A percentile compares a stretch with the other conserved stretches of the same genome.
Evolutionary conservation across 306 rosid species (phyloP).

Genomic region (Myrica gale): DNA sequence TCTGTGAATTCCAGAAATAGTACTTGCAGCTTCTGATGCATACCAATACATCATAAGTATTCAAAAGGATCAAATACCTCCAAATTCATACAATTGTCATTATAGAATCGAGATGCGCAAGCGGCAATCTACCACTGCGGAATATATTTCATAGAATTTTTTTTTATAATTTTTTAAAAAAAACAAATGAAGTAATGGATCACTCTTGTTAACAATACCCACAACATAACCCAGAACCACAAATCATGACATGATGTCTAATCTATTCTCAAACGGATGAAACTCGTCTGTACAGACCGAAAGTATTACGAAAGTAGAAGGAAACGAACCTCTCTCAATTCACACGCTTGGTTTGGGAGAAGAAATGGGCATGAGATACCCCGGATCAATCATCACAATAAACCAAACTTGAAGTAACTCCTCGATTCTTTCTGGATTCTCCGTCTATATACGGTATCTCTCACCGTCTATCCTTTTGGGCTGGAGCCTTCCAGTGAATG

Average conservation of each 20-base stretch:
- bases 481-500: conserved; percentile 5
- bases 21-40: not conserved
- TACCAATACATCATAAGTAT: not conserved
- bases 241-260: not conserved
- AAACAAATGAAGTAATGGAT: not conserved
- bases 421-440: not conserved
- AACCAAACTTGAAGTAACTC: not conserved
- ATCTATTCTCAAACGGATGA: not conserved
- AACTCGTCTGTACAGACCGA: not conserved
- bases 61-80: not conserved
- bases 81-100: not conserved
- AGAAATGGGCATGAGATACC: conserved; percentile 1
- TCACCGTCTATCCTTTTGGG: not conserved
- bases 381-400: not conserved
- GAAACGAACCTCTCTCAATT: not conserved
- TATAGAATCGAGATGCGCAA: not conserved
- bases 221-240: not conserved
- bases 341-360: not conserved
- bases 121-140: not conserved
- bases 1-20: not conserved
- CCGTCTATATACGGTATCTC: not conserved
- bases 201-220: not conserved
- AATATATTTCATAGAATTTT: not conserved
- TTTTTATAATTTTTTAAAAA: not conserved
- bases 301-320: not conserved